A percentile compares a stretch with the other conserved stretches of the same genome.
Evolutionary conservation across 768 basidiomycete genomes (phyloP).

Genomic region (Heimioporus sp.): DNA sequence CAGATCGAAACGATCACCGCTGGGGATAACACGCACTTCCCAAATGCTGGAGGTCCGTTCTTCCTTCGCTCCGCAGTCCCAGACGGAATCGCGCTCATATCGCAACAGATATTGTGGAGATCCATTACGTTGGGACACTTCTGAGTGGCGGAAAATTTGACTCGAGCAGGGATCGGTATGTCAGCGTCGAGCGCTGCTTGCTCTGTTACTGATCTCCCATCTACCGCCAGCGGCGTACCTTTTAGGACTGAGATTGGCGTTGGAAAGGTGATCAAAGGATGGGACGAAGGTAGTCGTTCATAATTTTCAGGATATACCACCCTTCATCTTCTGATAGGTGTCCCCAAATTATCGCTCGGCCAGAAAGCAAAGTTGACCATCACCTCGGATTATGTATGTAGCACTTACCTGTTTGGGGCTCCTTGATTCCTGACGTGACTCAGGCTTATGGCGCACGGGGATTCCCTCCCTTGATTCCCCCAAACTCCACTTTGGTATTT

Average conservation of each 20-base stretch:
- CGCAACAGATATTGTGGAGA: constrained; percentile 59
- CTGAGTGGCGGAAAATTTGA: constrained; percentile 65
- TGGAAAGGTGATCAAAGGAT: constrained; percentile 84
- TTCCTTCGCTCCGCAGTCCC: constrained; percentile 7
- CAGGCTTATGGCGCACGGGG: constrained; percentile 76
- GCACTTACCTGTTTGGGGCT: constrained; percentile 3
- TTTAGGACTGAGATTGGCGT: constrained; percentile 74
- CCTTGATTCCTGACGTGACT: constrained; percentile 2
- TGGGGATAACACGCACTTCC: constrained; percentile 66
- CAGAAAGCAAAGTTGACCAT: constrained; percentile 66
- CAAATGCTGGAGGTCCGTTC: constrained; percentile 66
- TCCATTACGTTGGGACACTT: constrained; percentile 81
- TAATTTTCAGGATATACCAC: not conserved
- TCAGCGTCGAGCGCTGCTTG: constrained; percentile 7
- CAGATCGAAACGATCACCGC: constrained; percentile 52
- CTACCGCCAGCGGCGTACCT: constrained; percentile 45
- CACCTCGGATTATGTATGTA: constrained; percentile 75
- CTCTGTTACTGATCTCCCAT: constrained; percentile 5
- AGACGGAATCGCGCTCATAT: constrained; percentile 23
- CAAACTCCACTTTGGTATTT: constrained; percentile 72
- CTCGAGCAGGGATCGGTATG: constrained; percentile 72
- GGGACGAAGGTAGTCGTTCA: constrained; percentile 74
- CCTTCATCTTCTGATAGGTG: constrained; percentile 44
- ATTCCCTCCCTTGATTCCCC: constrained; percentile 76
- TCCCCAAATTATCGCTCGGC: constrained; percentile 73